A percentile compares a stretch with the other conserved stretches of the same genome.
Evolutionary conservation across 352 stramenopile species (phyloP).

Genomic region (Stramenopiles sp.): DNA sequence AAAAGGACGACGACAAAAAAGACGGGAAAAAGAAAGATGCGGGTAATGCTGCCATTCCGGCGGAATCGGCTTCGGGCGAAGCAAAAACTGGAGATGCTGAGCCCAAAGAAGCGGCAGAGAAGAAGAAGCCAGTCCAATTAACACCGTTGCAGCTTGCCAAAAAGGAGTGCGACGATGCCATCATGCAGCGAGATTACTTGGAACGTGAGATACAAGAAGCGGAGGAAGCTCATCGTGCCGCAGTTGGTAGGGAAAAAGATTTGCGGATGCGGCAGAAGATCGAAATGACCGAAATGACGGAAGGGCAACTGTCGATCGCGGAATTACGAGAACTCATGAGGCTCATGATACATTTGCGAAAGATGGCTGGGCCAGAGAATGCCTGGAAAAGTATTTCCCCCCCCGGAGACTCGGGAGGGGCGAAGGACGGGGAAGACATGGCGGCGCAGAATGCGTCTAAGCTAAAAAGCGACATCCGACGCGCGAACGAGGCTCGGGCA

Average conservation of each 20-base stretch:
- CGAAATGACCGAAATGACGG: neutral
- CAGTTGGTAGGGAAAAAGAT: neutral
- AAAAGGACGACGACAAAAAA: neutral
- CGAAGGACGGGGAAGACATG: neutral
- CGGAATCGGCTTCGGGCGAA: too few relatives aligned
- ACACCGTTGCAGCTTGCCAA: neutral
- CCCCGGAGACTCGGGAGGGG: neutral
- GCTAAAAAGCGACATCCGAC: slow-evolving; percentile 6
- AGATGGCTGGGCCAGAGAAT: neutral
- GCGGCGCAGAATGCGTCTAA: slow-evolving; percentile 2
- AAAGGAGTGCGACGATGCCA: slow-evolving; percentile 2
- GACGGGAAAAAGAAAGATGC: neutral
- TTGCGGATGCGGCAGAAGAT: neutral
- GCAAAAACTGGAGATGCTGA: neutral
- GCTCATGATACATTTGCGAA: slow-evolving; percentile 1
- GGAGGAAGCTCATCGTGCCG: neutral
- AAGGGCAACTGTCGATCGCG: neutral
- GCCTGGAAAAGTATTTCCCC: neutral
- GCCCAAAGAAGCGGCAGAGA: neutral
- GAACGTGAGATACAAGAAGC: neutral
- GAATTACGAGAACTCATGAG: slow-evolving; percentile 10
- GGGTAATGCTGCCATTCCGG: too few relatives aligned
- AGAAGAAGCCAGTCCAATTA: neutral
- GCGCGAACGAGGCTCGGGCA: neutral
- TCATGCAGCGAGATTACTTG: neutral